Evolutionary conservation across 2,329 filamentous ascomycete species (phyloP).

Genomic region (Colletotrichum camelliae): DNA sequence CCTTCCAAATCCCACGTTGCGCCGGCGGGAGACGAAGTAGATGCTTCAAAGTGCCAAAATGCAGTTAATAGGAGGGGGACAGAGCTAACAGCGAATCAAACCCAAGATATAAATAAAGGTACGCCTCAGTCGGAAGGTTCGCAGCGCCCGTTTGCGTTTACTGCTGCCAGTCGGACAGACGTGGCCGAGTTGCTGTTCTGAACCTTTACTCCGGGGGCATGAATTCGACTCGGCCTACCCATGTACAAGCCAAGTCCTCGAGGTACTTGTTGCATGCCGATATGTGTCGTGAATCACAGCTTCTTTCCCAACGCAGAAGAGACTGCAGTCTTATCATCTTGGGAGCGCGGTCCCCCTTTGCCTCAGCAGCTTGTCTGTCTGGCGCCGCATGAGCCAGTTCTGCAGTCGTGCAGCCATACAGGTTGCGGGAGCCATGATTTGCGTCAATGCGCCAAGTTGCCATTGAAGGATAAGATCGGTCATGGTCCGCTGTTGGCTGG

Average conservation of each 20-base stretch:
- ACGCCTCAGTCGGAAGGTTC: not conserved
- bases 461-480: not conserved
- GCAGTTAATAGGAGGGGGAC: not conserved
- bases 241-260: not conserved
- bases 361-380: not conserved
- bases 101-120: not conserved
- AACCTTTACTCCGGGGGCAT: not conserved
- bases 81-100: not conserved
- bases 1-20: not conserved
- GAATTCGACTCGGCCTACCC: not conserved
- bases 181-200: not conserved
- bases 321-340: slow-evolving; percentile 1
- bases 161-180: not conserved
- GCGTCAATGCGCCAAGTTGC: not conserved
- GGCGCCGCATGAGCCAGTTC: not conserved
- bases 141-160: not conserved
- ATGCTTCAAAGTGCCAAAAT: not conserved
- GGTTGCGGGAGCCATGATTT: not conserved
- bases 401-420: not conserved
- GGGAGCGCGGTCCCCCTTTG: not conserved
- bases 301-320: not conserved
- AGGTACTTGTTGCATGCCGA: not conserved
- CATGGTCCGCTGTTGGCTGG: not conserved
- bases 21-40: not conserved
- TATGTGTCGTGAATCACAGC: not conserved